Percentiles rank a stretch among this genome's conserved stretches.
These are phyloP conservation scores for Microthlaspi erraticum DNA, from an alignment of 345 rosid species.

Conservation along the genomic window DNA sequence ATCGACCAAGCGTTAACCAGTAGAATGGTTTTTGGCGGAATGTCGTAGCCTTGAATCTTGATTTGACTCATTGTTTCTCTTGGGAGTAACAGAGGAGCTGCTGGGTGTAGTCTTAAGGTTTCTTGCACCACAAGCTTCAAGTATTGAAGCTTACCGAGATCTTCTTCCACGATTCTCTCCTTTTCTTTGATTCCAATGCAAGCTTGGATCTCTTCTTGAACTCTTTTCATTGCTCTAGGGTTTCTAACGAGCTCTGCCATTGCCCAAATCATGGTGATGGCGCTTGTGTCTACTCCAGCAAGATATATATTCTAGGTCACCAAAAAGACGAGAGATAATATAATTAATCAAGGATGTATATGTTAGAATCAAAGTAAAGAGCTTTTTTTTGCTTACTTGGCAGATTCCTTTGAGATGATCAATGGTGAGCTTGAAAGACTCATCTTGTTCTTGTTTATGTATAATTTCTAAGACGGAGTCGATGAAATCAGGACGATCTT, in stretches of 20 bases:
- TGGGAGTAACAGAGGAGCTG: conserved; percentile 55
- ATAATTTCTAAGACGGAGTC: conserved; percentile 17
- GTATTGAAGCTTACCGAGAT: conserved; percentile 48
- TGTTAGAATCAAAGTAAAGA: neutral
- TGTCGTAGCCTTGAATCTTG: conserved; percentile 30
- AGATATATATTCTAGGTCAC: conserved; percentile 19
- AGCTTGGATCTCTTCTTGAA: conserved; percentile 6
- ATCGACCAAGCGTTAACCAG: conserved; percentile 14
- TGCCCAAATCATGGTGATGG: conserved; percentile 29
- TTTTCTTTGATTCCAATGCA: conserved; percentile 33
- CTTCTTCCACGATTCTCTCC: conserved; percentile 44
- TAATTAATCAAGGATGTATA: too few relatives aligned
- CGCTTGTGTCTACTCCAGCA: conserved; percentile 37
- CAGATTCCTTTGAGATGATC: conserved; percentile 33
- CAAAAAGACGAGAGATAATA: too few relatives aligned
- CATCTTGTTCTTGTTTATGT: conserved; percentile 9
- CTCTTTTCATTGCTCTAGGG: conserved; percentile 26
- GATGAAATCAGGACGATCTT: conserved; percentile 30
- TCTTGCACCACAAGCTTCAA: conserved; percentile 55
- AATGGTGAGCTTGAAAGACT: conserved; percentile 20
- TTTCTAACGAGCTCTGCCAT: conserved; percentile 31
- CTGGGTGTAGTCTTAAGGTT: conserved; percentile 46
- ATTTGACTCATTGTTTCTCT: conserved; percentile 54
- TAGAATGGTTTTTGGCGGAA: conserved; percentile 4
- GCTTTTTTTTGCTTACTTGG: neutral